Base-by-base conservation (phyloP, 140 eudicot species). In the Ambrosia hybrid region DNA sequence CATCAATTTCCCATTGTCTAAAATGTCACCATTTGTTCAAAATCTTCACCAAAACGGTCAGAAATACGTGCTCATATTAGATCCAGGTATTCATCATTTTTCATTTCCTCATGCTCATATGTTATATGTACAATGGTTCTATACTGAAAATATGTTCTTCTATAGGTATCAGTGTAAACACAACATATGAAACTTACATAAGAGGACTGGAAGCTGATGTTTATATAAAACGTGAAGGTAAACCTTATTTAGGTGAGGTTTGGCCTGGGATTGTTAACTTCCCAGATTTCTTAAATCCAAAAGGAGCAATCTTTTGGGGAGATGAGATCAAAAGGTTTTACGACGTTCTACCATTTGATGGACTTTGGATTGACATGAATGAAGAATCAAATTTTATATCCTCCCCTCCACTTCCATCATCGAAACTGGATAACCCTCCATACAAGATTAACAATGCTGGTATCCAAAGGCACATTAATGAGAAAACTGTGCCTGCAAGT, bases 351-450 rank as follows among this genome's bases (percentile, higher is more conserved):
- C 89, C 88, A 6, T 60, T 82, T 9, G 94, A 91, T 74, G 97
- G 97, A 9, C 61, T 91, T 37, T 91, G 97, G 97, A 55, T 89
- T 55, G 97, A 91, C 83, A 91, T 91, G 97, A 91, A 91, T 62
- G 97, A 91, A 68, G 38, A 74, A 51, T 81, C 96, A 14, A 91
- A 91, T 76, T 89, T 86, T 75, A 83, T 61, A 3, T 6, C 91
- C 6, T 86, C 96, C 13, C 57, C 85, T 3, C 76, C 89, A 41
- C 64, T 49, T 48, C 88, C 91, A 16, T 38, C 58, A 0, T 88
- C 97, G 36, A 66, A 81, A 56, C 81, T 91, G 10, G 96, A 91
- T 51, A 66, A 83, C 61, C 97, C 97, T 12, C 96, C 97, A 10
- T 91, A 91, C 59, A 83, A 75, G 79, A 91, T 91, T 41, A 85